Conservation (phyloP, 148 eudicot species). For the Nyssa sinensis region DNA sequence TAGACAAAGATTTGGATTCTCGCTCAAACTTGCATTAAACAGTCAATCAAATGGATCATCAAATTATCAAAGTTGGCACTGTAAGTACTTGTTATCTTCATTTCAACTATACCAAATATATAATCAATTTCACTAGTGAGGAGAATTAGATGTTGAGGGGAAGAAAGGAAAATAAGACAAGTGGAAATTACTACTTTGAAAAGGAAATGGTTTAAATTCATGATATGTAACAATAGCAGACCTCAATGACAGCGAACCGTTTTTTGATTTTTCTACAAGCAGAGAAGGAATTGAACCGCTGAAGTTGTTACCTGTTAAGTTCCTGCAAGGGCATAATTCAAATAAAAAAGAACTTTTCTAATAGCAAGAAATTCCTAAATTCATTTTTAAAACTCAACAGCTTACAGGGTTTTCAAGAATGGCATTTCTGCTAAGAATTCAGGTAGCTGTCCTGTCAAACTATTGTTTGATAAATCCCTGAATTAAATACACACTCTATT, state of each 20-base stretch:
- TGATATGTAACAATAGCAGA: not conserved
- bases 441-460: conserved; percentile 26
- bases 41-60: too few relatives aligned
- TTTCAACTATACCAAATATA: too few relatives aligned
- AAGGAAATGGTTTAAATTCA: too few relatives aligned
- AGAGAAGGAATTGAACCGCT: conserved; percentile 22
- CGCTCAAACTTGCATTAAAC: not conserved
- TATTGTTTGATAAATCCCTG: conserved; percentile 34
- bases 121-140: too few relatives aligned
- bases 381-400: not conserved
- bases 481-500: not conserved
- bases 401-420: conserved; percentile 21
- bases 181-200: too few relatives aligned
- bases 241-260: conserved; percentile 28
- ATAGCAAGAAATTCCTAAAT: not conserved
- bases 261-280: conserved; percentile 12
- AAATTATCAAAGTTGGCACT: too few relatives aligned
- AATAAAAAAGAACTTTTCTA: too few relatives aligned
- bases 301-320: conserved; percentile 22
- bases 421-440: conserved; percentile 21
- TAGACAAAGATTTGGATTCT: not conserved
- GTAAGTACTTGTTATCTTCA: too few relatives aligned
- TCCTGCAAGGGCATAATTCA: conserved; percentile 9
- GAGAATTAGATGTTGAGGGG: too few relatives aligned
- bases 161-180: too few relatives aligned